Evolutionary conservation across 1,284 basidiomycete species (phyloP), one percentile per base, ranked within the genome.

Genomic region (Neonothopanus nambi): DNA sequence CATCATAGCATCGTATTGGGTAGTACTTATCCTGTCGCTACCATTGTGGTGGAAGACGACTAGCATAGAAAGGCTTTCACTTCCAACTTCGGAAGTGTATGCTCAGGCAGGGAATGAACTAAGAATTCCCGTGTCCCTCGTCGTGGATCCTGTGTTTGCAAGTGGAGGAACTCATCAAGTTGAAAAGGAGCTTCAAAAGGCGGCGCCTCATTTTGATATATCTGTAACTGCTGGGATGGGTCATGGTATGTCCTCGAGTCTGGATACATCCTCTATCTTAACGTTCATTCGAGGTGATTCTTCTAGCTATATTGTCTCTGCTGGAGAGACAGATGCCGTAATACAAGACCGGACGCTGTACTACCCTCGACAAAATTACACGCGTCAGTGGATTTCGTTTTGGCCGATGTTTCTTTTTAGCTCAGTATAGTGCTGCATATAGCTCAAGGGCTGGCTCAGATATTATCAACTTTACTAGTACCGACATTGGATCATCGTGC

Each of bases 31-130:
- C 20, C 70, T 91, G 6, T 85, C 86, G 1, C 54, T 92, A 17
- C 94, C 94, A 3, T 77, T 91, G 42, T 97, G 94, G 94, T 96
- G 91, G 91, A 78, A 75, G 43, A 87, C 89, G 20, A 96, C 94
- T 2, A 89, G 88, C 57, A 94, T 96, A 37, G 80, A 93, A 65
- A 81, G 93, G 26, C 77, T 90, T 13, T 74, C 86, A 0, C 71
- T 96, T 15, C 92, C 93, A 2, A 74, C 76, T n/a, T 69, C 71
- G 51, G 78, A 81, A 36, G 85, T 94, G 26, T 68, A 70, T 39
- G 72, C 73, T n/a, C 79, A 83, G 62, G 68, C 76, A 21, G 68
- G 71, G 40, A 77, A 62, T 24, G 65, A 74, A 54, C 70, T 85
- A 17, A 61, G 66, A 8, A 78, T 89, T 55, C 82, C 84, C 5